phyloP scores from a whole-genome alignment of 2,329 filamentous ascomycete genomes.

The Pseudogymnoascus sp. region DNA sequence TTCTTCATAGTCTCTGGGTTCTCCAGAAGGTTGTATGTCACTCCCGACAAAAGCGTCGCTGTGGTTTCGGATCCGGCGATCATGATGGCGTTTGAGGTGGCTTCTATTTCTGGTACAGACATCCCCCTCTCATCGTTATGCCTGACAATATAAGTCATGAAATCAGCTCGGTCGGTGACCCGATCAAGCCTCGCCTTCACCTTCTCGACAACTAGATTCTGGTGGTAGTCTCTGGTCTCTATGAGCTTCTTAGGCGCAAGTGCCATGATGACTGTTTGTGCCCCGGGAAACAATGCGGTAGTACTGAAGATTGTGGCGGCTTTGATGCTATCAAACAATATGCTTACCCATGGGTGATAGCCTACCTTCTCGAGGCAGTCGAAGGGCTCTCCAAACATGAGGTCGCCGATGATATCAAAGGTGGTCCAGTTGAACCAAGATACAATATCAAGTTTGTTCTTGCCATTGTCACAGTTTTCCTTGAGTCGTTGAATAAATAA shows the following conservation, averaged over 20 bases:
- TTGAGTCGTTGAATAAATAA: background rate
- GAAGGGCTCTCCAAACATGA: constrained; percentile 28
- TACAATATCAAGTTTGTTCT: background rate
- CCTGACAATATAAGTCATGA: constrained; percentile 13
- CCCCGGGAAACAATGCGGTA: background rate
- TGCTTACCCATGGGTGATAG: constrained; percentile 24
- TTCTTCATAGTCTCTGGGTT: constrained; percentile 30
- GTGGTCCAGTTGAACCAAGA: constrained; percentile 26
- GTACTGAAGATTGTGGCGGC: background rate
- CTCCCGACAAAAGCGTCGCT: constrained; percentile 36
- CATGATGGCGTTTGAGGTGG: constrained; percentile 20
- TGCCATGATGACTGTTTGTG: constrained; percentile 7
- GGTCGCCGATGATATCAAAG: constrained; percentile 32
- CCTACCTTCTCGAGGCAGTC: constrained; percentile 24
- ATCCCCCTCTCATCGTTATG: constrained; percentile 15
- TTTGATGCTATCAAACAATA: constrained; percentile 24
- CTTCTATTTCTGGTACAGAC: constrained; percentile 7
- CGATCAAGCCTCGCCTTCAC: constrained; percentile 7
- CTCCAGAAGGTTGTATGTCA: constrained; percentile 33
- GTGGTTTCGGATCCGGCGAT: constrained; percentile 45
- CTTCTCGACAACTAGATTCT: background rate
- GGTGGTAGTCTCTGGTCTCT: constrained; percentile 2
- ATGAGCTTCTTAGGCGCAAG: background rate
- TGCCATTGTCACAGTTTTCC: background rate
- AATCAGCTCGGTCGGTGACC: constrained; percentile 3